phyloP scores from a whole-genome alignment of 805 yeast species.

The Priceomyces melissophilus region DNA sequence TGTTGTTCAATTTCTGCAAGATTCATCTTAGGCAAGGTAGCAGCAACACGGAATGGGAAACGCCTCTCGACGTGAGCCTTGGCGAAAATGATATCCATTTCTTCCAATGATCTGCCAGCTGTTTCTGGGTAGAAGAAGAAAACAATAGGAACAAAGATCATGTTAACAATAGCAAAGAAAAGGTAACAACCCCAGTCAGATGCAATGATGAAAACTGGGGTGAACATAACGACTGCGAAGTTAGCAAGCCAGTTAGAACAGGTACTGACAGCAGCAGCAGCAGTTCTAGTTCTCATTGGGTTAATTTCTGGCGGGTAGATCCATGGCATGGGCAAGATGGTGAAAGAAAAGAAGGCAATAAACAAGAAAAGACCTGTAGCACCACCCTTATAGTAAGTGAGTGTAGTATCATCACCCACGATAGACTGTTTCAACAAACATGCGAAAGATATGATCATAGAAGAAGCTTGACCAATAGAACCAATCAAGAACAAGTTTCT shows the following conservation, averaged over 20 bases:
- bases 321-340: conserved; percentile 46
- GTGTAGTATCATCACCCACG: conserved; percentile 11
- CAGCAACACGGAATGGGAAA: conserved; percentile 63
- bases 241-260: conserved; percentile 45
- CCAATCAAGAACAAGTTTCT: conserved; percentile 44
- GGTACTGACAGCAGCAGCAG: conserved; percentile 41
- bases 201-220: conserved; percentile 38
- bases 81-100: conserved; percentile 57
- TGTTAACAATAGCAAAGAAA: conserved; percentile 41
- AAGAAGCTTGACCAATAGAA: conserved; percentile 39
- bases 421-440: conserved; percentile 26
- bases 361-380: conserved; percentile 45
- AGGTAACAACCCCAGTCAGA: conserved; percentile 41
- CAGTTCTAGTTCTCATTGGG: conserved; percentile 46
- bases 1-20: conserved; percentile 57
- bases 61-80: conserved; percentile 56
- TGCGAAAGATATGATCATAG: conserved; percentile 40
- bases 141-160: conserved; percentile 33
- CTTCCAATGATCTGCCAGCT: conserved; percentile 45
- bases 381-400: conserved; percentile 40
- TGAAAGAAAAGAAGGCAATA: conserved; percentile 42
- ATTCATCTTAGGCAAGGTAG: conserved; percentile 56
- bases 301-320: conserved; percentile 46
- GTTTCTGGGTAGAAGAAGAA: conserved; percentile 46
- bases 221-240: conserved; percentile 46